These are phyloP conservation scores for Chaetomium cochliodes DNA, from an alignment of 495 filamentous ascomycete genomes.

Conservation along the genomic window DNA sequence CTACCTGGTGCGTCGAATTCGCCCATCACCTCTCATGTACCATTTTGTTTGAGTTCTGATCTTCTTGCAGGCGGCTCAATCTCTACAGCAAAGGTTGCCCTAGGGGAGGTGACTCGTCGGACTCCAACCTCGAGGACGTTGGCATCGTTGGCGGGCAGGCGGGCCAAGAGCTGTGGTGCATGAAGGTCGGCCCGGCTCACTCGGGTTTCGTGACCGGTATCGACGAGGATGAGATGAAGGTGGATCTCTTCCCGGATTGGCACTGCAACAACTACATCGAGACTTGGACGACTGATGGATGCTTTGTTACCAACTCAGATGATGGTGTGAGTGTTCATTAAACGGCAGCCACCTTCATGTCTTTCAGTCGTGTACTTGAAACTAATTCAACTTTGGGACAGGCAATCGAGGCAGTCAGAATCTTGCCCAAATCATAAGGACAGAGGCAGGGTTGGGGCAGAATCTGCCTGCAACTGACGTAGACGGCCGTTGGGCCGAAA, in stretches of 20 bases:
- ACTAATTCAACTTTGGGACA: too few species aligned
- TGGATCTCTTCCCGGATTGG: neutral
- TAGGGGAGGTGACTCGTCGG: neutral
- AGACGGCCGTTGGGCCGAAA: too few species aligned
- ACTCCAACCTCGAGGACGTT: neutral
- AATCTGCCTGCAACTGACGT: too few species aligned
- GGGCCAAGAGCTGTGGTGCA: neutral
- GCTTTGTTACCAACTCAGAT: neutral
- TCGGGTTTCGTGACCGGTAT: neutral
- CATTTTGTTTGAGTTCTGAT: too few species aligned
- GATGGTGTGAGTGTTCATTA: neutral
- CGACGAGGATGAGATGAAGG: neutral
- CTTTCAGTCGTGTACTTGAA: too few species aligned
- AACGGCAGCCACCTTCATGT: too few species aligned
- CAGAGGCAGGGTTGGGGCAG: too few species aligned
- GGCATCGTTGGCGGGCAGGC: neutral
- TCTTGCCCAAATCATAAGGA: too few species aligned
- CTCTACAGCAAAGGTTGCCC: neutral
- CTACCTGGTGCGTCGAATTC: neutral
- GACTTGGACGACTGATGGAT: neutral
- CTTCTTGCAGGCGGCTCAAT: neutral
- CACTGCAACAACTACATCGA: neutral
- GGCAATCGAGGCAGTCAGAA: too few species aligned
- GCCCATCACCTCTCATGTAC: neutral
- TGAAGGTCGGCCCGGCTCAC: neutral